Evolutionary conservation across 768 basidiomycete genomes (phyloP).

Genomic region (Aureoboletus auriporus): DNA sequence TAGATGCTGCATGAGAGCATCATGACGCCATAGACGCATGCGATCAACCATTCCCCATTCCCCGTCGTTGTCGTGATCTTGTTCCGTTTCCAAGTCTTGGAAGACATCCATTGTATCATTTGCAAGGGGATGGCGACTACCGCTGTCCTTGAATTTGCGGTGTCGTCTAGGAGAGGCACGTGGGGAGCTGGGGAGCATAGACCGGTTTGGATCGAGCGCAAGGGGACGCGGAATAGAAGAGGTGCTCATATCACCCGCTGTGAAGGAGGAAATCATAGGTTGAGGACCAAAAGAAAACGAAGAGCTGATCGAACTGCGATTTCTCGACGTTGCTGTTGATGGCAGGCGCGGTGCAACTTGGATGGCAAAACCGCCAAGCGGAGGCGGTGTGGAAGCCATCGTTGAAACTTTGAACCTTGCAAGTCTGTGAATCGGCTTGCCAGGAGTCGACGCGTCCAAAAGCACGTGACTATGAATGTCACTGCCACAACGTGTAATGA

Average conservation of each 20-base stretch:
- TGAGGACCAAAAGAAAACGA: conserved; percentile 85
- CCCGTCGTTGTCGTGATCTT: conserved; percentile 56
- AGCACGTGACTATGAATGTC: conserved; percentile 13
- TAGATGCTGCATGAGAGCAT: conserved; percentile 97
- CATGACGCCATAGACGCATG: conserved; percentile 96
- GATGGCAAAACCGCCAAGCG: conserved; percentile 38
- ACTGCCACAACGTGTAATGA: no score
- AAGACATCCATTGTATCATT: conserved; percentile 75
- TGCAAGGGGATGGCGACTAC: conserved; percentile 66
- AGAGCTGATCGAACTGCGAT: conserved; percentile 67
- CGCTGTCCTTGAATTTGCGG: conserved; percentile 51
- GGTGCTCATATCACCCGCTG: conserved; percentile 60
- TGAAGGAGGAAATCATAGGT: conserved; percentile 66
- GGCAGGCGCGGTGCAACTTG: conserved; percentile 48
- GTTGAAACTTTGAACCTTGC: neutral
- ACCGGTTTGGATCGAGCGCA: conserved; percentile 77
- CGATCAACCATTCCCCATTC: conserved; percentile 91
- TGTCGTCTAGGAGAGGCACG: conserved; percentile 62
- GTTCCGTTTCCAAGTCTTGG: conserved; percentile 59
- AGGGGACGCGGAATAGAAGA: conserved; percentile 50
- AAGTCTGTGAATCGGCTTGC: neutral
- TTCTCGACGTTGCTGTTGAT: conserved; percentile 52
- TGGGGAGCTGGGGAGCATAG: conserved; percentile 71
- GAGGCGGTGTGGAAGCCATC: conserved; percentile 48
- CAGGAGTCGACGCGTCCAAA: conserved; percentile 2